Percentiles rank a stretch among this genome's conserved stretches.
Conservation (phyloP, 495 filamentous ascomycete genomes). For the Neurospora sp. region DNA sequence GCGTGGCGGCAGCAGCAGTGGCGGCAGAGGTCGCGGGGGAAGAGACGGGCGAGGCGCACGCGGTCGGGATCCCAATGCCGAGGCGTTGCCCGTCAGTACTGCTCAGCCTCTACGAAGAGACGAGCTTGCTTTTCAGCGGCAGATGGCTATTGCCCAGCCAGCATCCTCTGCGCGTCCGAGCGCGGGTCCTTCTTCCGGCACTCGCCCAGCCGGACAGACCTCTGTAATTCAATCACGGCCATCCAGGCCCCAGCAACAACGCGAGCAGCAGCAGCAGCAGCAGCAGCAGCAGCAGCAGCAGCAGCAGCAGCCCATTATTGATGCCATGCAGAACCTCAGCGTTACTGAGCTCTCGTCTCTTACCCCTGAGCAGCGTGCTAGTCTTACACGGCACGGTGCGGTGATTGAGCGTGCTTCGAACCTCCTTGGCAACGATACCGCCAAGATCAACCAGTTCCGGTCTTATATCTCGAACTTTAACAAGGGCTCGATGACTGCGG, state of each 20-base stretch:
- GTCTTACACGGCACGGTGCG: constrained; percentile 60
- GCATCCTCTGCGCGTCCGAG: constrained; percentile 40
- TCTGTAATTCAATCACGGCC: constrained; percentile 28
- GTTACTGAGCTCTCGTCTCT: constrained; percentile 34
- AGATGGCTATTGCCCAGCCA: constrained; percentile 57
- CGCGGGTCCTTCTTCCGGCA: constrained; percentile 62
- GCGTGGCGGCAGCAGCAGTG: constrained; percentile 41
- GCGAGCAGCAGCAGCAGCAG: constrained; percentile 5
- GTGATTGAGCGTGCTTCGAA: constrained; percentile 78
- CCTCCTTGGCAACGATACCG: constrained; percentile 61
- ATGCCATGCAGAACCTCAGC: constrained; percentile 29
- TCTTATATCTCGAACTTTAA: constrained; percentile 65
- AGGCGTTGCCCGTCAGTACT: constrained; percentile 64
- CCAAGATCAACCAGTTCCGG: constrained; percentile 70
- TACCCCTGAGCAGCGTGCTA: constrained; percentile 68
- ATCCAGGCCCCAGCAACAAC: constrained; percentile 9
- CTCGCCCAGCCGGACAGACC: constrained; percentile 7
- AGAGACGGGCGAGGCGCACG: constrained; percentile 34
- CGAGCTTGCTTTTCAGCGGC: constrained; percentile 85
- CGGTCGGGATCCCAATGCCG: constrained; percentile 55
- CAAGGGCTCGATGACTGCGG: constrained; percentile 52
- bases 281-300: constrained; percentile 7
- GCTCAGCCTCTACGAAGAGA: constrained; percentile 77
- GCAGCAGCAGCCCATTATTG: constrained; percentile 12
- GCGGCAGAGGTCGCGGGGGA: constrained; percentile 32